These are phyloP conservation scores for Ophiocordyceps camponoti-leonardi DNA, from an alignment of 2,329 filamentous ascomycete species.

Conservation along the genomic window DNA sequence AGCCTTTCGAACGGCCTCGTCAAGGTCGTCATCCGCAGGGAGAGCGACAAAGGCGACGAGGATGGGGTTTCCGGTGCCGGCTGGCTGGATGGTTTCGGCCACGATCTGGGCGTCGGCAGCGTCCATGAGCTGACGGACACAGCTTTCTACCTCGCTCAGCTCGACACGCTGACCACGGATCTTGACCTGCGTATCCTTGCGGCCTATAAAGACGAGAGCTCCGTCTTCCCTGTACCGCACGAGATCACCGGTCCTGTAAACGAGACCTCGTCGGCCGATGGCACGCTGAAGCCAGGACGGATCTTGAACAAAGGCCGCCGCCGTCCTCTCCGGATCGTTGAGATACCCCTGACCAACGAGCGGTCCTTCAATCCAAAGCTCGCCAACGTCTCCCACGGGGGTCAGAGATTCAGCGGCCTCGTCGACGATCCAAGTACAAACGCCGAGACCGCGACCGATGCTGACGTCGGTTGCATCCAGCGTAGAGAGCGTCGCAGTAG, in stretches of 20 bases:
- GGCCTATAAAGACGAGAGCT: neutral
- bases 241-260: slow-evolving; percentile 5
- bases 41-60: slow-evolving; percentile 4
- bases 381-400: slow-evolving; percentile 2
- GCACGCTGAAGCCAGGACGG: neutral
- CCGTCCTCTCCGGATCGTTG: slow-evolving; percentile 3
- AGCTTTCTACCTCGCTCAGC: slow-evolving; percentile 7
- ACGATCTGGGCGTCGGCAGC: neutral
- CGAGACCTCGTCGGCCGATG: slow-evolving; percentile 1
- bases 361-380: slow-evolving; percentile 11
- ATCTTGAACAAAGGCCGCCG: neutral
- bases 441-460: slow-evolving; percentile 2
- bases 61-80: neutral
- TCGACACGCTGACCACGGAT: slow-evolving; percentile 8
- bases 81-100: slow-evolving; percentile 2
- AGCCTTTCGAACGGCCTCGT: neutral
- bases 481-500: neutral
- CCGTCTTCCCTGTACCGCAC: slow-evolving; percentile 1
- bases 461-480: slow-evolving; percentile 1
- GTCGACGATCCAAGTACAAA: slow-evolving; percentile 2
- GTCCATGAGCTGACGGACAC: neutral
- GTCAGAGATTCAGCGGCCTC: neutral
- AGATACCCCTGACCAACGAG: slow-evolving; percentile 26
- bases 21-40: neutral
- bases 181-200: slow-evolving; percentile 4